Conservation (phyloP, 192 early-diverging fungal genomes). For the Coemansia sp. region DNA sequence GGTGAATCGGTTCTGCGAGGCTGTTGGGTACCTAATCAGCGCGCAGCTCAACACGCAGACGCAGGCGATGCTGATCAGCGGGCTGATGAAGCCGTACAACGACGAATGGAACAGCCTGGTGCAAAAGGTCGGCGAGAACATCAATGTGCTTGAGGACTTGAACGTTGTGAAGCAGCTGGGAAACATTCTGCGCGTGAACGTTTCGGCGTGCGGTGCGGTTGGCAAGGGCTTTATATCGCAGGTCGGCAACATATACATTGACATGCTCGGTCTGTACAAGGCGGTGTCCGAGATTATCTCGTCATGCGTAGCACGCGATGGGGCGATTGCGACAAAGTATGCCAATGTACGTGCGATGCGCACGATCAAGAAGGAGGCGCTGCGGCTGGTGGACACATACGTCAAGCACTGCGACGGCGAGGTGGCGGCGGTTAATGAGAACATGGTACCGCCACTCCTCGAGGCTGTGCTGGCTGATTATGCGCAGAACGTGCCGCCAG, state of each 20-base stretch:
- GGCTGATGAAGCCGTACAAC: constrained; percentile 90
- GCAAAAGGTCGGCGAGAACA: constrained; percentile 73
- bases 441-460: constrained; percentile 88
- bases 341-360: constrained; percentile 87
- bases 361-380: constrained; percentile 95
- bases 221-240: constrained; percentile 88
- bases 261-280: constrained; percentile 90
- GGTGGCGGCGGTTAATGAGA: constrained; percentile 71
- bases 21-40: constrained; percentile 96
- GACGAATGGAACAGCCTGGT: constrained; percentile 83
- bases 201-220: constrained; percentile 84
- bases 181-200: constrained; percentile 95
- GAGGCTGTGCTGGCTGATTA: constrained; percentile 91
- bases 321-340: constrained; percentile 86
- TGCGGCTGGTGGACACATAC: constrained; percentile 92
- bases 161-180: constrained; percentile 83
- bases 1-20: constrained; percentile 98
- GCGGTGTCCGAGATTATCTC: constrained; percentile 85
- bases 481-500: constrained; percentile 78
- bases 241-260: constrained; percentile 85
- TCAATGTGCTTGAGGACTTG: constrained; percentile 70
- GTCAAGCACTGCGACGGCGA: constrained; percentile 84
- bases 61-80: constrained; percentile 81
- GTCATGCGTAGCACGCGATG: constrained; percentile 69
- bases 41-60: constrained; percentile 77